Percentiles rank a stretch among this genome's conserved stretches.
Conservation (phyloP, 441 rosid genomes). For the Syzygium malaccense region DNA sequence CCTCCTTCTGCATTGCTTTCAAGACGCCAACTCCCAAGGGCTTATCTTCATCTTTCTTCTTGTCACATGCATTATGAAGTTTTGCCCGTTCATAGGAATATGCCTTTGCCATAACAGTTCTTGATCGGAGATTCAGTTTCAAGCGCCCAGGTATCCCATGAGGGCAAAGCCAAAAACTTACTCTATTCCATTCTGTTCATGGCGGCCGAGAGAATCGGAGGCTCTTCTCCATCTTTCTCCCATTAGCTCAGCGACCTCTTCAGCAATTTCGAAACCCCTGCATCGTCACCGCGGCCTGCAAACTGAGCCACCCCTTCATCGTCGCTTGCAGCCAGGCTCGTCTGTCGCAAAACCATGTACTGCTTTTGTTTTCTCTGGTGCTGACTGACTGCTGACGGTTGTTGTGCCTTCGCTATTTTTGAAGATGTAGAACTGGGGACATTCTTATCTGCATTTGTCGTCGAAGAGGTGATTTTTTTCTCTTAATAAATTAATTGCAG, state of each 20-base stretch:
- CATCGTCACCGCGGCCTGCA: too few species aligned
- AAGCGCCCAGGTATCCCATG: too few species aligned
- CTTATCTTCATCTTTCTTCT: slow-evolving; percentile 15
- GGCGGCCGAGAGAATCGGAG: slow-evolving; percentile 33
- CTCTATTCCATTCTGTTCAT: slow-evolving; percentile 46
- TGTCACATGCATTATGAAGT: slow-evolving; percentile 18
- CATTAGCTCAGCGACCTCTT: slow-evolving; percentile 32
- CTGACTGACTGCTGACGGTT: too few species aligned
- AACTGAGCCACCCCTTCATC: too few species aligned
- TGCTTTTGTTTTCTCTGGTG: too few species aligned
- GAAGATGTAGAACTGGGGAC: too few species aligned
- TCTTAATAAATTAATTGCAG: slow-evolving; percentile 5
- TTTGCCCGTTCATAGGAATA: too few species aligned
- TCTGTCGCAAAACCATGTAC: too few species aligned
- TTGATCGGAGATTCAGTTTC: too few species aligned
- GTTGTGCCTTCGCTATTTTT: too few species aligned
- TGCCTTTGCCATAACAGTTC: too few species aligned
- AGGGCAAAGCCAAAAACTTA: not conserved
- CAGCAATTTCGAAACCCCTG: slow-evolving; percentile 32
- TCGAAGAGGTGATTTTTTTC: not conserved
- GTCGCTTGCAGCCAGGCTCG: too few species aligned
- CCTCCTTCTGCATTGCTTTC: slow-evolving; percentile 5
- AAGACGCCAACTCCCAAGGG: slow-evolving; percentile 1
- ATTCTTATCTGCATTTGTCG: not conserved
- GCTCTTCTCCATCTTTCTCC: slow-evolving; percentile 31